These are phyloP conservation scores for Trichoderma harzianum DNA, from an alignment of 2,329 filamentous ascomycete species.

Conservation along the genomic window DNA sequence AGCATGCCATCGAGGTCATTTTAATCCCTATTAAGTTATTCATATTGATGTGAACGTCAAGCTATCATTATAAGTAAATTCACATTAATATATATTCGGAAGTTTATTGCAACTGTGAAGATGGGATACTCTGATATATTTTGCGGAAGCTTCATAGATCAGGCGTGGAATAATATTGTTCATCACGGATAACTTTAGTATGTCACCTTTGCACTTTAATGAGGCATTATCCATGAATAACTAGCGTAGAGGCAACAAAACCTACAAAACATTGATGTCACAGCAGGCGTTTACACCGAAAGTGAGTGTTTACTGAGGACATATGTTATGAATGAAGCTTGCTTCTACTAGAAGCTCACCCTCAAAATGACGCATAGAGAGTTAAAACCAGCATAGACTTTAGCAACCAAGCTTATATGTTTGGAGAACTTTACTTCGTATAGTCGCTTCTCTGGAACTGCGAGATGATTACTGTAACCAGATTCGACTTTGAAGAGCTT, in stretches of 20 bases:
- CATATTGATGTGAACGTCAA: too few species aligned
- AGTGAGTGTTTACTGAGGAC: not conserved
- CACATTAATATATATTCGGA: too few species aligned
- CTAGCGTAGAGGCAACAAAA: not conserved
- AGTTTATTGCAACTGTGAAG: too few species aligned
- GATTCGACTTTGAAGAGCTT: not conserved
- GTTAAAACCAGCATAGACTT: not conserved
- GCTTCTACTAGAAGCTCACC: not conserved
- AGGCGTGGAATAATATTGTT: not conserved
- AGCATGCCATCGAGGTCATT: not conserved
- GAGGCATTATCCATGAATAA: rapidly evolving
- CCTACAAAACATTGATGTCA: rapidly evolving
- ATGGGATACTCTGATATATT: not conserved
- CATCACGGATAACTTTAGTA: not conserved
- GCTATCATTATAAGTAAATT: too few species aligned
- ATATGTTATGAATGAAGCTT: not conserved
- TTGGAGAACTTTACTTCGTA: not conserved
- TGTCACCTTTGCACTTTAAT: not conserved
- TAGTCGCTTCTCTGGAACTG: too few species aligned
- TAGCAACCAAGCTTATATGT: not conserved
- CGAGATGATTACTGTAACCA: not conserved
- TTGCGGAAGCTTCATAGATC: too few species aligned
- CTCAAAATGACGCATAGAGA: rapidly evolving
- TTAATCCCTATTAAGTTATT: too few species aligned
- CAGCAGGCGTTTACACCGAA: not conserved